Percentiles rank a stretch among this genome's conserved stretches.
These are phyloP conservation scores for Yamadazyma mexicana DNA, from an alignment of 1,139 yeast species.

Conservation along the genomic window DNA sequence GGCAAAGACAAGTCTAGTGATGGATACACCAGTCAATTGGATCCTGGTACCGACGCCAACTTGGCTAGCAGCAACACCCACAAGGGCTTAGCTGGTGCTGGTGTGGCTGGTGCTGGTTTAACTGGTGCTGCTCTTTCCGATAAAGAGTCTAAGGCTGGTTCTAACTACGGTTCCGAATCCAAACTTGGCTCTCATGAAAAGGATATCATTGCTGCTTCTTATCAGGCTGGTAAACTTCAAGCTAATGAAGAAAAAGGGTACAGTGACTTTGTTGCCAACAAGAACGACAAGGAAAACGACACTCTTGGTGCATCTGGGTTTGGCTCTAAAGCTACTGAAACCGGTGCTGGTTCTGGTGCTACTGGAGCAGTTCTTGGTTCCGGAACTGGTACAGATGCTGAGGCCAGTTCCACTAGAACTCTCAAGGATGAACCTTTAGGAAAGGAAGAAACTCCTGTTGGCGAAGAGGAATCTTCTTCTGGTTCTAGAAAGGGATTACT, in stretches of 20 bases:
- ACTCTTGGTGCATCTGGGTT: too few relatives aligned
- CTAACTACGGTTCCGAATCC: not conserved
- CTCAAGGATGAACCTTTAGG: slow-evolving; percentile 1
- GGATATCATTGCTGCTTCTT: slow-evolving; percentile 13
- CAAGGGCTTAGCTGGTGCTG: slow-evolving; percentile 17
- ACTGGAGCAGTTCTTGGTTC: slow-evolving; percentile 4
- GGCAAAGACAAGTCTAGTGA: too few relatives aligned
- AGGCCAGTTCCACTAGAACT: slow-evolving; percentile 2
- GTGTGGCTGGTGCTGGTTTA: slow-evolving; percentile 16
- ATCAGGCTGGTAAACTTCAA: slow-evolving; percentile 19
- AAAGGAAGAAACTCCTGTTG: slow-evolving; percentile 2
- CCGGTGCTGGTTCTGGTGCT: slow-evolving; percentile 2
- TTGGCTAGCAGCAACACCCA: too few relatives aligned
- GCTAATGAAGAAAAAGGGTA: slow-evolving; percentile 10
- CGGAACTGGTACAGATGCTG: not conserved
- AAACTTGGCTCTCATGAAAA: not conserved
- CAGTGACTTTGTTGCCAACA: not conserved
- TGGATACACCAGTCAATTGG: too few relatives aligned
- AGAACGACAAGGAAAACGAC: too few relatives aligned
- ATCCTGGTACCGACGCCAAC: too few relatives aligned
- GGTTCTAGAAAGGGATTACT: slow-evolving; percentile 1
- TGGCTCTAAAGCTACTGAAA: too few relatives aligned
- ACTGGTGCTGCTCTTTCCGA: slow-evolving; percentile 14
- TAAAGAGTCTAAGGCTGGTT: slow-evolving; percentile 6
- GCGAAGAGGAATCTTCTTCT: not conserved